Evolutionary conservation across 1,284 basidiomycete genomes (phyloP).

Genomic region (Ustilago vetiveriae): DNA sequence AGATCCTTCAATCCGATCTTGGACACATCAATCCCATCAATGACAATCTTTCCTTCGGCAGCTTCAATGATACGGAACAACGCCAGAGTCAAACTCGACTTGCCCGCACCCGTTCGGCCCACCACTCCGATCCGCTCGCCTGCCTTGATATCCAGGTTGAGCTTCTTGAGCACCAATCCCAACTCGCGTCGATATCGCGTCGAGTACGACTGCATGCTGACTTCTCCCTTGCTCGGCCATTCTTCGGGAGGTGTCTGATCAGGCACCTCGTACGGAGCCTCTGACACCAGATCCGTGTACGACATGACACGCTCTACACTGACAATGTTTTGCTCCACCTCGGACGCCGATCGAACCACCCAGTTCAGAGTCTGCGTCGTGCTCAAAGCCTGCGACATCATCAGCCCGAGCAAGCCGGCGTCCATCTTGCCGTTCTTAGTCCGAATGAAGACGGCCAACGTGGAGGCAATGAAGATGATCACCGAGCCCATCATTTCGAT

Average conservation of each 20-base stretch:
- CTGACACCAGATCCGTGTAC: constrained; percentile 78
- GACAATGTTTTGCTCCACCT: constrained; percentile 93
- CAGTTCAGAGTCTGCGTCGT: constrained; percentile 72
- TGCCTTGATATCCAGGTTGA: constrained; percentile 75
- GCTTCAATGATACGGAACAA: constrained; percentile 73
- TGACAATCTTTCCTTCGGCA: constrained; percentile 77
- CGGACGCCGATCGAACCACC: constrained; percentile 87
- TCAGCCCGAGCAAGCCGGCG: constrained; percentile 89
- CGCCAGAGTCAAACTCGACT: constrained; percentile 77
- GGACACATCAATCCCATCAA: constrained; percentile 85
- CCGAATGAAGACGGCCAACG: constrained; percentile 75
- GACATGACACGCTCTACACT: constrained; percentile 73
- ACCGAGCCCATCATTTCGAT: constrained; percentile 77
- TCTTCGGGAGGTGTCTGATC: constrained; percentile 62
- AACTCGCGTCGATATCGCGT: constrained; percentile 84
- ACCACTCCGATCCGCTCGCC: constrained; percentile 76
- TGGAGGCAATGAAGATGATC: constrained; percentile 80
- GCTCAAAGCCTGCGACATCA: constrained; percentile 78
- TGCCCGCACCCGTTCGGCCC: constrained; percentile 92
- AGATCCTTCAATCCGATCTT: constrained; percentile 83
- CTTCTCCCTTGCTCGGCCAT: constrained; percentile 81
- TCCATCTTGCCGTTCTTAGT: constrained; percentile 73
- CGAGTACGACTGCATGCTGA: constrained; percentile 83
- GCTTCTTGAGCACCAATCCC: constrained; percentile 79
- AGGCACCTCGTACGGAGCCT: constrained; percentile 74